Evolutionary conservation across 805 yeast species (phyloP).

Genomic region (Candida nonsorbophila): DNA sequence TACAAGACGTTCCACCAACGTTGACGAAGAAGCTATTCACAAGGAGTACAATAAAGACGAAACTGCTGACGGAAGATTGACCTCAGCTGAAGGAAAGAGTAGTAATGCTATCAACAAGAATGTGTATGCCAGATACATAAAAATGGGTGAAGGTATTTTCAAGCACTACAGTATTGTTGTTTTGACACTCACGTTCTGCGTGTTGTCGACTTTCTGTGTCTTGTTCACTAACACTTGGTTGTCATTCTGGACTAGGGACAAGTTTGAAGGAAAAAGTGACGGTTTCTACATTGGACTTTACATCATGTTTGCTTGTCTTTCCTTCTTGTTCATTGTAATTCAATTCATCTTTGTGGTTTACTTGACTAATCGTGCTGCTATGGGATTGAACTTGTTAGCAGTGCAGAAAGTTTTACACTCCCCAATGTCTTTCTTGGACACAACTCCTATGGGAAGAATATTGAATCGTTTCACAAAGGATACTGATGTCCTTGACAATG

Average conservation of each 20-base stretch:
- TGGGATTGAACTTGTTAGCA: conserved; percentile 56
- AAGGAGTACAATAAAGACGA: conserved; percentile 23
- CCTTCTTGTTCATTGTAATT: conserved; percentile 37
- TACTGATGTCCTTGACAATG: conserved; percentile 79
- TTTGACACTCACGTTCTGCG: conserved; percentile 11
- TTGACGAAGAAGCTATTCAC: conserved; percentile 31
- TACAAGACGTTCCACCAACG: conserved; percentile 19
- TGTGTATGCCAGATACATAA: conserved; percentile 48
- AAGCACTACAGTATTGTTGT: conserved; percentile 20
- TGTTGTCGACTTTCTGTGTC: conserved; percentile 44
- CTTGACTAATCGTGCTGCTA: conserved; percentile 50
- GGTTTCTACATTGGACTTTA: conserved; percentile 72
- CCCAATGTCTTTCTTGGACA: conserved; percentile 80
- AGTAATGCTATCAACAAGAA: conserved; percentile 46
- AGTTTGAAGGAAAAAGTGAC: conserved; percentile 41
- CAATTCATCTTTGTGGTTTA: conserved; percentile 45
- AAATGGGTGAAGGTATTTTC: conserved; percentile 50
- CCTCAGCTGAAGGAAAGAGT: conserved; percentile 52
- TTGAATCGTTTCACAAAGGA: conserved; percentile 85
- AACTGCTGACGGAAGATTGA: conserved; percentile 17
- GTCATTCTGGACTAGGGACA: conserved; percentile 69
- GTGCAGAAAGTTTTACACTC: conserved; percentile 58
- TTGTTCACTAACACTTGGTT: conserved; percentile 73
- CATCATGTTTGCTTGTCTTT: conserved; percentile 52
- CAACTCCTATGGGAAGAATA: conserved; percentile 84